Percentiles rank a stretch among this genome's conserved stretches.
phyloP scores from a whole-genome alignment of 495 filamentous ascomycete genomes.

The Penicillium roqueforti region DNA sequence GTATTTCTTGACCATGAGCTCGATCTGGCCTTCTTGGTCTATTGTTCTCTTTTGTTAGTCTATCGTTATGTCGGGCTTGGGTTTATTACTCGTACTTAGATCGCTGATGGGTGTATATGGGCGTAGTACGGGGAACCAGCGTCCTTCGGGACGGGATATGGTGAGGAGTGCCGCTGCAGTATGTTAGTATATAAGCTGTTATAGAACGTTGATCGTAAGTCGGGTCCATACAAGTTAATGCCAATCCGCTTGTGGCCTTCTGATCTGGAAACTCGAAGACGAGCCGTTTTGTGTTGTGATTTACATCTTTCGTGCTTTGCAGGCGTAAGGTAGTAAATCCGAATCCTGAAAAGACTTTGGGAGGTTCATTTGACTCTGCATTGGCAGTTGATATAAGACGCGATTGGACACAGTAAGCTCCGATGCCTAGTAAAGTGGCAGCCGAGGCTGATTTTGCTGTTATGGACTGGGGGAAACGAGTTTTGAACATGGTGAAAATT shows the following conservation, averaged over 20 bases:
- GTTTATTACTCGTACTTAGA: conserved; percentile 34
- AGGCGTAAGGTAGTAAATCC: conserved; percentile 27
- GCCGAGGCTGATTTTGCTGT: not conserved
- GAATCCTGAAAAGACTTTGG: conserved; percentile 20
- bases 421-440: conserved; percentile 9
- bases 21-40: conserved; percentile 53
- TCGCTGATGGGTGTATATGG: conserved; percentile 59
- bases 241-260: conserved; percentile 46
- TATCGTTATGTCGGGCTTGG: not conserved
- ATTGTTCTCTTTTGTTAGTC: conserved; percentile 3
- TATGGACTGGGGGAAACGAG: not conserved
- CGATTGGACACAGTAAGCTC: conserved; percentile 20
- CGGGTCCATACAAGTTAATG: conserved; percentile 46
- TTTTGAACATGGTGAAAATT: not conserved
- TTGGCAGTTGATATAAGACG: conserved; percentile 12
- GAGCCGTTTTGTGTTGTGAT: conserved; percentile 62
- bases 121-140: conserved; percentile 50
- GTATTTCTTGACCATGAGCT: conserved; percentile 62
- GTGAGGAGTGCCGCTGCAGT: conserved; percentile 51
- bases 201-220: not conserved
- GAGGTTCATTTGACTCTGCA: conserved; percentile 23
- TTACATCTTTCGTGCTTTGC: conserved; percentile 51
- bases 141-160: conserved; percentile 47
- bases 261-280: conserved; percentile 56
- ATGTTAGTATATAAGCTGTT: not conserved